A percentile compares a stretch with the other conserved stretches of the same genome.
Evolutionary conservation across 2,329 filamentous ascomycete species (phyloP).

Genomic region (Cordyceps javanica): DNA sequence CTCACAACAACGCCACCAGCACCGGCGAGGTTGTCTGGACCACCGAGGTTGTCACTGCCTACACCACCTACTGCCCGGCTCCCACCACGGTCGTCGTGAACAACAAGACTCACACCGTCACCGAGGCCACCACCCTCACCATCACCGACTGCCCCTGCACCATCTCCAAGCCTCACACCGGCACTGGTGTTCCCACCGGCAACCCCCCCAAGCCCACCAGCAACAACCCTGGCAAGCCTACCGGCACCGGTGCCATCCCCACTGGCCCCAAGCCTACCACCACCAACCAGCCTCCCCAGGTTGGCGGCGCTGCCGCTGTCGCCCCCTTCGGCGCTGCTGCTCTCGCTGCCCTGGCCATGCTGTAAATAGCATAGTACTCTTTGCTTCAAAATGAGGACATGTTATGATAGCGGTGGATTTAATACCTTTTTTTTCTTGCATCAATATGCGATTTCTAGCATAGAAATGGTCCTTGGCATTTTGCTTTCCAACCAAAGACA

Average conservation of each 20-base stretch:
- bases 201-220: conserved; percentile 41
- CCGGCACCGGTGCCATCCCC: conserved; percentile 67
- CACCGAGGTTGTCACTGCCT: conserved; percentile 60
- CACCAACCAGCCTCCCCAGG: conserved; percentile 56
- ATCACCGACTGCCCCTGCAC: conserved; percentile 69
- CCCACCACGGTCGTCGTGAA: conserved; percentile 59
- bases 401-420: conserved; percentile 12
- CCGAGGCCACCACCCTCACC: conserved; percentile 58
- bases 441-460: conserved; percentile 2
- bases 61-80: conserved; percentile 67
- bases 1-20: conserved; percentile 33
- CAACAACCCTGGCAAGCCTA: conserved; percentile 45
- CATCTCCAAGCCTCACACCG: conserved; percentile 51
- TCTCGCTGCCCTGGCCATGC: conserved; percentile 10
- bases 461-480: conserved; percentile 2
- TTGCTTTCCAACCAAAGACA: neutral
- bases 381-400: conserved; percentile 12
- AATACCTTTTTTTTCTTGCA: conserved; percentile 6
- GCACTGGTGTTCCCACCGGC: conserved; percentile 25
- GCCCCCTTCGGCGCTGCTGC: conserved; percentile 11
- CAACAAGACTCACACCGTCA: conserved; percentile 63
- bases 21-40: conserved; percentile 33
- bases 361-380: conserved; percentile 13
- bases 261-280: conserved; percentile 35
- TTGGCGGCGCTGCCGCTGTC: conserved; percentile 3